These are phyloP conservation scores for Medicago arabica DNA, from an alignment of 306 rosid species.

Conservation along the genomic window DNA sequence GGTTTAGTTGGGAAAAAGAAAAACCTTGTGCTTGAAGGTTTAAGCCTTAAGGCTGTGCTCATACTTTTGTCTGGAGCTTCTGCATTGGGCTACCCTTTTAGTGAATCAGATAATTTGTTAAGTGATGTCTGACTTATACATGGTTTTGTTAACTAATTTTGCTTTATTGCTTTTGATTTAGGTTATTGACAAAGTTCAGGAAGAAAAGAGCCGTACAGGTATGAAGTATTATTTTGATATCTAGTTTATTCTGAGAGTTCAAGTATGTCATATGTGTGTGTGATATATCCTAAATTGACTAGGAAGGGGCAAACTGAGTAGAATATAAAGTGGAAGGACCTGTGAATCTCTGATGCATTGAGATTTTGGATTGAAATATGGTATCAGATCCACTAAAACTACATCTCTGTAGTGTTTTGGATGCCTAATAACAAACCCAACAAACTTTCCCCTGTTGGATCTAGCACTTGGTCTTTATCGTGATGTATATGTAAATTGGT, in stretches of 20 bases:
- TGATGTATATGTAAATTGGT: conserved; percentile 14
- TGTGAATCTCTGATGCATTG: neutral
- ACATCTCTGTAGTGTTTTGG: neutral
- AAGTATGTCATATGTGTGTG: conserved; percentile 1
- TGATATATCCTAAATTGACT: conserved; percentile 1
- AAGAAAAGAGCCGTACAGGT: conserved; percentile 96
- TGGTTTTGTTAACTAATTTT: conserved; percentile 37
- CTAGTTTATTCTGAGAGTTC: conserved; percentile 21
- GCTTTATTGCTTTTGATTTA: conserved; percentile 41
- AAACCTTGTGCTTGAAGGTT: neutral
- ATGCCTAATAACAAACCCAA: neutral
- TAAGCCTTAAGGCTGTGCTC: neutral
- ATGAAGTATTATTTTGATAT: conserved; percentile 34
- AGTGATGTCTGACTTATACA: neutral
- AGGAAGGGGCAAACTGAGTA: neutral
- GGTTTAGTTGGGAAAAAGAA: neutral
- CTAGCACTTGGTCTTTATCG: conserved; percentile 16
- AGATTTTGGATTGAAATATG: neutral
- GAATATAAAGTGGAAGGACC: neutral
- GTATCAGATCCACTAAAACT: neutral
- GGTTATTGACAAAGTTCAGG: conserved; percentile 99
- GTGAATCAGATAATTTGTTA: conserved; percentile 9
- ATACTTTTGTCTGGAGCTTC: neutral
- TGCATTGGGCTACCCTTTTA: conserved; percentile 8
- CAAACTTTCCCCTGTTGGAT: neutral